Percentiles rank a stretch among this genome's conserved stretches.
These are phyloP conservation scores for Dactylellina haptotyla DNA, from an alignment of 2,329 filamentous ascomycete species.

Conservation along the genomic window DNA sequence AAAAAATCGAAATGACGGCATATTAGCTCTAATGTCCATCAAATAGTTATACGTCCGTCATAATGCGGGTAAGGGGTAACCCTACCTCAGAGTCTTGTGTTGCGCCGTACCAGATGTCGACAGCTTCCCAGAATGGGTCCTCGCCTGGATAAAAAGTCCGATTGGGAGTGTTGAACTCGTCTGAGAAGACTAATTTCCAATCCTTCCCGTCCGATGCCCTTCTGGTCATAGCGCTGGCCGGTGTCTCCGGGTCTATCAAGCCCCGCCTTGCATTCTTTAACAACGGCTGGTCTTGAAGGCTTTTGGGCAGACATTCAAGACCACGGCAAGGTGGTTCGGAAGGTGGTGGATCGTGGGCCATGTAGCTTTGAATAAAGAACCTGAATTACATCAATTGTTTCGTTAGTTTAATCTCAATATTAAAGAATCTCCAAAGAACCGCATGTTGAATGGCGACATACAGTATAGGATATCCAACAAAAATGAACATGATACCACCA, in stretches of 20 bases:
- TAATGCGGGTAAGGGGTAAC: background rate
- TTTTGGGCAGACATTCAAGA: constrained; percentile 66
- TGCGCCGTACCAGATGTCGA: constrained; percentile 60
- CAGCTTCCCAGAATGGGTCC: constrained; percentile 73
- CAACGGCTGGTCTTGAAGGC: constrained; percentile 61
- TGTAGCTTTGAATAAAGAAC: constrained; percentile 46
- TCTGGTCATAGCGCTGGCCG: constrained; percentile 68
- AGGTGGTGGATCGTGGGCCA: constrained; percentile 3
- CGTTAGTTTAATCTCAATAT: constrained; percentile 13
- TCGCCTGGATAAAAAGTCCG: constrained; percentile 77
- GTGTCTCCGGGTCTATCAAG: constrained; percentile 76
- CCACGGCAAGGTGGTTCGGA: constrained; percentile 60
- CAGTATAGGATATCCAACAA: constrained; percentile 76
- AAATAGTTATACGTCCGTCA: too few species aligned
- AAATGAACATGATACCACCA: constrained; percentile 71
- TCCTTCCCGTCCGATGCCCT: constrained; percentile 70
- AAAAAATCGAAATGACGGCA: background rate
- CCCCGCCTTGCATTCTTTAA: constrained; percentile 71
- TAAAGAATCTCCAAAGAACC: background rate
- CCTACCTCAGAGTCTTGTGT: constrained; percentile 62
- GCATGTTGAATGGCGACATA: constrained; percentile 63
- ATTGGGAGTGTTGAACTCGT: constrained; percentile 75
- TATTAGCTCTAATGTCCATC: background rate
- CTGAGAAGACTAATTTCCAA: constrained; percentile 74
- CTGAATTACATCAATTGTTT: constrained; percentile 9